These are phyloP conservation scores for Leucosporidium scottii DNA, from an alignment of 768 basidiomycete species.

Conservation along the genomic window DNA sequence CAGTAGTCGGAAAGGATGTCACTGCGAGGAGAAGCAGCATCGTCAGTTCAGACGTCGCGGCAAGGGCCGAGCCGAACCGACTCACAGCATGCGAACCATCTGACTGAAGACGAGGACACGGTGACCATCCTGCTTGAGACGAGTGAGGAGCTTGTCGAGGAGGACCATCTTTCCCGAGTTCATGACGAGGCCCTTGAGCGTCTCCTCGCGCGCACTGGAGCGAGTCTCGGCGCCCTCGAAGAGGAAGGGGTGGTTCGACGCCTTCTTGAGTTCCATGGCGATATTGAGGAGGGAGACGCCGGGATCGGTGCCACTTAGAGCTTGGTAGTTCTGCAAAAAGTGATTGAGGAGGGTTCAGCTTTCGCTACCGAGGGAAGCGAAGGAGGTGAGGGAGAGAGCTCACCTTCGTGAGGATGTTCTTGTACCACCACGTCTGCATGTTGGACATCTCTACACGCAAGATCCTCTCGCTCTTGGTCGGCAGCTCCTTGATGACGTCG, in stretches of 20 bases:
- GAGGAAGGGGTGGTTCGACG: slow-evolving; percentile 88
- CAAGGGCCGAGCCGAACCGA: too few species aligned
- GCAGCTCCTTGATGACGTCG: slow-evolving; percentile 90
- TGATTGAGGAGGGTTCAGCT: not conserved
- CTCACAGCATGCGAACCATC: slow-evolving; percentile 85
- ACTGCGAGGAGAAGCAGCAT: not conserved
- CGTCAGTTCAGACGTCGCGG: too few species aligned
- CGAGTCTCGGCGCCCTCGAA: slow-evolving; percentile 87
- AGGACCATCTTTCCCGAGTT: slow-evolving; percentile 97
- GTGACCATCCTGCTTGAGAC: slow-evolving; percentile 84
- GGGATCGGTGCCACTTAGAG: slow-evolving; percentile 67
- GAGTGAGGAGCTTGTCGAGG: slow-evolving; percentile 88
- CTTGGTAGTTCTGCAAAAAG: slow-evolving; percentile 74
- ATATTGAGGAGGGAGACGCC: slow-evolving; percentile 96
- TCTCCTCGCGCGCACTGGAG: slow-evolving; percentile 64
- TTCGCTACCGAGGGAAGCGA: too few species aligned
- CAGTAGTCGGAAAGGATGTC: slow-evolving; percentile 99
- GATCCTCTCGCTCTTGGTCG: slow-evolving; percentile 97
- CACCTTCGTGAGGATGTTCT: slow-evolving; percentile 92
- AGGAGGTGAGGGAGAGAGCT: slow-evolving; percentile 18
- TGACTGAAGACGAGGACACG: slow-evolving; percentile 96
- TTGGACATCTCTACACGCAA: slow-evolving; percentile 94
- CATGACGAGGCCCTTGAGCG: slow-evolving; percentile 92
- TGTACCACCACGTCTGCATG: slow-evolving; percentile 82
- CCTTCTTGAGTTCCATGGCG: slow-evolving; percentile 97